These are phyloP conservation scores for Clonostachys byssicola DNA, from an alignment of 2,329 filamentous ascomycete species.

Conservation along the genomic window DNA sequence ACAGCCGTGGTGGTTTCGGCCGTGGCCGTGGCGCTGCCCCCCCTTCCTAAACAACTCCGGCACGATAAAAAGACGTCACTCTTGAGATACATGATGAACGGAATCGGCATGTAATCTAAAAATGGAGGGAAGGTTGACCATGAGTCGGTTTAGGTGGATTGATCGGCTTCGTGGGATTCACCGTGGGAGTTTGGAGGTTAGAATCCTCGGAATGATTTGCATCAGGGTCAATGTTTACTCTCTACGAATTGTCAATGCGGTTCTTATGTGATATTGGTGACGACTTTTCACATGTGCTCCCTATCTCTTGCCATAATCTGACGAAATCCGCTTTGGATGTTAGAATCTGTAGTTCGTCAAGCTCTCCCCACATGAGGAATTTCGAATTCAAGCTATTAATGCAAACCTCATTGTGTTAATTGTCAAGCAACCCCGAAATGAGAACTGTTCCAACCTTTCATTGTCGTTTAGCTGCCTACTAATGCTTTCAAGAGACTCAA, in stretches of 20 bases:
- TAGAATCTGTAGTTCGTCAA: too few relatives aligned
- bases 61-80: constrained; percentile 35
- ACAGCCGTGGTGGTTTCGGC: constrained; percentile 80
- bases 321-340: too few relatives aligned
- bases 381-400: too few relatives aligned
- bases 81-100: constrained; percentile 36
- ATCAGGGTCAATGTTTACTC: constrained; percentile 42
- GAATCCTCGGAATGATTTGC: constrained; percentile 45
- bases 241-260: constrained; percentile 35
- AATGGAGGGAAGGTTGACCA: constrained; percentile 31
- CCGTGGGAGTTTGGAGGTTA: constrained; percentile 42
- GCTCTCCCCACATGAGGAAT: too few relatives aligned
- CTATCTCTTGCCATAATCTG: too few relatives aligned
- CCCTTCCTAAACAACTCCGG: constrained; percentile 49
- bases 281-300: too few relatives aligned
- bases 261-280: background rate
- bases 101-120: constrained; percentile 44
- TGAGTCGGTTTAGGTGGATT: constrained; percentile 28
- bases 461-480: too few relatives aligned
- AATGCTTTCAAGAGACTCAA: too few relatives aligned
- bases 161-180: constrained; percentile 32
- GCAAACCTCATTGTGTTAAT: too few relatives aligned
- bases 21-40: constrained; percentile 80
- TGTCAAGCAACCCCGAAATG: too few relatives aligned
- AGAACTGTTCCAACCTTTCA: too few relatives aligned